These are phyloP conservation scores for Penicillium canariense DNA, from an alignment of 495 filamentous ascomycete genomes.

Conservation along the genomic window DNA sequence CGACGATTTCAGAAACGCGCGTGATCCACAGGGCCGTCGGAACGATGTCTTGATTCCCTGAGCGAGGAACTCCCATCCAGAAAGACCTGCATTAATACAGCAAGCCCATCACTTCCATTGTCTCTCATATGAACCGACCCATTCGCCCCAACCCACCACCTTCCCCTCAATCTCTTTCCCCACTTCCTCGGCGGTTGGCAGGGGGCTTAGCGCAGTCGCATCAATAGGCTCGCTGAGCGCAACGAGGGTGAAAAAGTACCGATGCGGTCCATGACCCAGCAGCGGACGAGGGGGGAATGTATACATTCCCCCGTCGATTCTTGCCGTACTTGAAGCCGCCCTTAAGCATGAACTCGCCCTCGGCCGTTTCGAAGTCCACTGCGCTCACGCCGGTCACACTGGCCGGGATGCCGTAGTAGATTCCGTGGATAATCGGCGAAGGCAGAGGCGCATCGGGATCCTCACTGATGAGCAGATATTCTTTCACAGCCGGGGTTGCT, in stretches of 20 bases:
- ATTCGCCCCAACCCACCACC: slow-evolving; percentile 51
- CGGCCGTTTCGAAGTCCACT: slow-evolving; percentile 34
- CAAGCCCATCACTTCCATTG: slow-evolving; percentile 17
- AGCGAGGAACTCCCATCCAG: too few species aligned
- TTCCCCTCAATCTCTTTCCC: slow-evolving; percentile 42
- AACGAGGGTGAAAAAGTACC: slow-evolving; percentile 51
- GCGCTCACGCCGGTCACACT: slow-evolving; percentile 33
- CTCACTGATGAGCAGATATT: slow-evolving; percentile 50
- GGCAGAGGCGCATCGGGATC: slow-evolving; percentile 52
- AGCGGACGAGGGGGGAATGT: slow-evolving; percentile 41
- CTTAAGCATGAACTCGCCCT: slow-evolving; percentile 25
- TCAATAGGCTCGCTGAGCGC: slow-evolving; percentile 42
- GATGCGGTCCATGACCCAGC: slow-evolving; percentile 47
- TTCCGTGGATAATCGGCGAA: slow-evolving; percentile 44
- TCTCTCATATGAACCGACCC: slow-evolving; percentile 49
- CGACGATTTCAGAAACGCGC: too few species aligned
- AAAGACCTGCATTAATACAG: not conserved
- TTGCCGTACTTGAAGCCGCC: slow-evolving; percentile 49
- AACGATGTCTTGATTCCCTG: too few species aligned
- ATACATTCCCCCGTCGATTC: slow-evolving; percentile 36
- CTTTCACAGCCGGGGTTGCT: slow-evolving; percentile 32
- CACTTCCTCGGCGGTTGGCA: slow-evolving; percentile 29
- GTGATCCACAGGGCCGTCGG: too few species aligned
- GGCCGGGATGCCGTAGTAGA: slow-evolving; percentile 45
- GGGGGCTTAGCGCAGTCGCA: slow-evolving; percentile 24